Evolutionary conservation across 1,284 basidiomycete species (phyloP), one percentile per base, ranked within the genome.

Genomic region (Irpex rosettiformis): DNA sequence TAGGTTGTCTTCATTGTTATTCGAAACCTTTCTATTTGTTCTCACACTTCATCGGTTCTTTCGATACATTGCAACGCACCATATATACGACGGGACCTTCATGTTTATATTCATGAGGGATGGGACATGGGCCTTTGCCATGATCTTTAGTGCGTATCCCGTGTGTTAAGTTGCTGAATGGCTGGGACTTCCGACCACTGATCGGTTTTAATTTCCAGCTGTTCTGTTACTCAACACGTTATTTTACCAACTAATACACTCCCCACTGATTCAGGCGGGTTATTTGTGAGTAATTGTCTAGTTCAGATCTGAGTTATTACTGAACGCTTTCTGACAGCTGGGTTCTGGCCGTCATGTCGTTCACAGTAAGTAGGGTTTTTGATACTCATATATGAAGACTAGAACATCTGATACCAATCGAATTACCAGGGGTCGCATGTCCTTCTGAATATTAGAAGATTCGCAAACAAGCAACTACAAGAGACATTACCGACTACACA

Each of bases 121-220:
- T 60, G 74, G 74, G 10, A 71, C 68, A 5, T 78, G 77, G 77
- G 76, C 74, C 1, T 78, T 77, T 61, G 63, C 73, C 18, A 57
- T 77, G 7, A 58, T 63, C 8, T 64, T 66, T 25, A 58, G 65
- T 65, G 28, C 24, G 62, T 45, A 4, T 37, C 29, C 13, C 21
- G 11, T 40, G 5, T 29, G n/a, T 16, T 3, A 16, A 40, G 11
- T 40, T 11, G n/a, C 33, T 40, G 33, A n/a, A 11, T 40, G 33
- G 3, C 11, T 40, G n/a, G n/a, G n/a, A n/a, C n/a, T n/a, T n/a
- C n/a, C n/a, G n/a, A n/a, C n/a, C n/a, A n/a, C n/a, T n/a, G n/a
- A n/a, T n/a, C n/a, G n/a, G n/a, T n/a, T n/a, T n/a, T n/a, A n/a
- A n/a, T n/a, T n/a, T n/a, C n/a, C n/a, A n/a, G n/a, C n/a, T n/a